phyloP scores from a whole-genome alignment of 2,329 filamentous ascomycete species.

The Pseudocercospora fijiensis region DNA sequence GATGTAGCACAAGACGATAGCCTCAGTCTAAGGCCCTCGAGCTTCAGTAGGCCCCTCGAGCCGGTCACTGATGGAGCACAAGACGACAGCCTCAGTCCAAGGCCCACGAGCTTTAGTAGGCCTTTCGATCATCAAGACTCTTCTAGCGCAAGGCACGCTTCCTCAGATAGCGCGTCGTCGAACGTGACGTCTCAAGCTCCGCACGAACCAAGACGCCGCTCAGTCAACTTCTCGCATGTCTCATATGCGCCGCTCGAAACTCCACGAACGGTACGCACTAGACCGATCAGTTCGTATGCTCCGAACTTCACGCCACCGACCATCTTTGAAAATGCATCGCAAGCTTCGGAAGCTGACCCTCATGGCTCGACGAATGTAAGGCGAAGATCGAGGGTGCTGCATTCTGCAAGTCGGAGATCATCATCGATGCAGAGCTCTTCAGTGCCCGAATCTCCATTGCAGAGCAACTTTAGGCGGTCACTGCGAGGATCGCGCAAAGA shows the following conservation, averaged over 20 bases:
- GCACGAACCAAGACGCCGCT: background rate
- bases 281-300: slow-evolving; percentile 1
- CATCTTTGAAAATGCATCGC: background rate
- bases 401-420: background rate
- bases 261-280: background rate
- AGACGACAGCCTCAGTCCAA: background rate
- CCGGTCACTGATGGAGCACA: background rate
- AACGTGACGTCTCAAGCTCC: background rate
- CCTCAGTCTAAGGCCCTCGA: background rate
- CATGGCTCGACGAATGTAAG: background rate
- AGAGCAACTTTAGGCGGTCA: background rate
- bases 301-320: background rate
- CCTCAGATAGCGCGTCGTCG: background rate
- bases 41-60: background rate
- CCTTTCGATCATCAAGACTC: background rate
- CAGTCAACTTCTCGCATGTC: slow-evolving; percentile 3
- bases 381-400: background rate
- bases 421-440: background rate
- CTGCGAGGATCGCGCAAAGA: background rate
- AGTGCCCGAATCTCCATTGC: background rate
- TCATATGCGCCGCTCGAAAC: background rate
- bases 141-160: background rate
- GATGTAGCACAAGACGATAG: background rate
- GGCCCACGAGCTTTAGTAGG: background rate
- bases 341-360: background rate